These are phyloP conservation scores for Beauveria pseudobassiana DNA, from an alignment of 2,329 filamentous ascomycete genomes.

Conservation along the genomic window DNA sequence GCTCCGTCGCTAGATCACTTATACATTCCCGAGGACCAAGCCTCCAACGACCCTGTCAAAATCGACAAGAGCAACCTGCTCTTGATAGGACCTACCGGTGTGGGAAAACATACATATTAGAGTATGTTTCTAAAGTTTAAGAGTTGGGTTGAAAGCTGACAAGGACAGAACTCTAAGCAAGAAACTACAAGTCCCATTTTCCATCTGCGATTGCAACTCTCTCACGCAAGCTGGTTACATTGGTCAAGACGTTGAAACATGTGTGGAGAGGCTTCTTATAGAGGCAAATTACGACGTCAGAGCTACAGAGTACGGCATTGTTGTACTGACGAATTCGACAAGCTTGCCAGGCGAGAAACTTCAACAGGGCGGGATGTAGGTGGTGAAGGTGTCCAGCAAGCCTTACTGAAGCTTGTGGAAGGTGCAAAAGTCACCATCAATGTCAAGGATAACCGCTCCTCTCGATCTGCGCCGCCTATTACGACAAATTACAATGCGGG, in stretches of 20 bases:
- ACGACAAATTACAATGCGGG: slow-evolving; percentile 44
- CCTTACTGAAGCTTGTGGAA: slow-evolving; percentile 90
- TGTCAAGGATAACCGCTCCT: slow-evolving; percentile 68
- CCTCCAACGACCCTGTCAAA: slow-evolving; percentile 47
- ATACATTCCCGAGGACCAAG: slow-evolving; percentile 41
- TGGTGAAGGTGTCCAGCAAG: slow-evolving; percentile 94
- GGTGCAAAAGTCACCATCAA: slow-evolving; percentile 90
- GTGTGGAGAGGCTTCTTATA: slow-evolving; percentile 82
- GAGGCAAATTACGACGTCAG: slow-evolving; percentile 84
- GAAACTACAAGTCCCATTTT: slow-evolving; percentile 90
- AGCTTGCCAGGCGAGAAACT: slow-evolving; percentile 83
- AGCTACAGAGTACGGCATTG: slow-evolving; percentile 82
- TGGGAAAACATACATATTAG: slow-evolving; percentile 90
- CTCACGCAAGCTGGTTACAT: slow-evolving; percentile 97
- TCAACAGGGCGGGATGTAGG: slow-evolving; percentile 88
- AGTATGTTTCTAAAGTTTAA: slow-evolving; percentile 34
- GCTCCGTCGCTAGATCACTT: slow-evolving; percentile 33
- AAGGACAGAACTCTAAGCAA: slow-evolving; percentile 73
- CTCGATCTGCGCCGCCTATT: slow-evolving; percentile 43
- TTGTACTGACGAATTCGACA: slow-evolving; percentile 95
- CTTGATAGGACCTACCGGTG: slow-evolving; percentile 83
- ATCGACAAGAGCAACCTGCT: slow-evolving; percentile 96
- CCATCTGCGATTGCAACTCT: slow-evolving; percentile 90
- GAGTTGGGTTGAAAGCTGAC: slow-evolving; percentile 15
- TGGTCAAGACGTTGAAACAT: slow-evolving; percentile 94